Conservation (phyloP, 23 red algal species). For the Gracilaria domingensis region DNA sequence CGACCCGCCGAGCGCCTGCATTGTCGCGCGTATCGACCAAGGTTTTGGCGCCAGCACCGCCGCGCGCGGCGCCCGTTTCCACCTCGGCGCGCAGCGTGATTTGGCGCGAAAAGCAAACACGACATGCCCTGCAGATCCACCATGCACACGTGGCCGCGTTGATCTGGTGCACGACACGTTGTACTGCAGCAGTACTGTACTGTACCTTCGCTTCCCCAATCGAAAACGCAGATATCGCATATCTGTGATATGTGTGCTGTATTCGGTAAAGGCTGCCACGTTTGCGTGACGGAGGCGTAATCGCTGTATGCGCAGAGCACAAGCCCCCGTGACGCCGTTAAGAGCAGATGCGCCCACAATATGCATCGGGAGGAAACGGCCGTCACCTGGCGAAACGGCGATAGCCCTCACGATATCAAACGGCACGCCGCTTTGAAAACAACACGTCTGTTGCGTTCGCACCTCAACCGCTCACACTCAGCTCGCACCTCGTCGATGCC, state of each 20-base stretch:
- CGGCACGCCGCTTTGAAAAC: neutral
- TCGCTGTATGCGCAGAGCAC: neutral
- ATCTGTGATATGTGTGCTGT: no score
- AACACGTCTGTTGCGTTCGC: no score
- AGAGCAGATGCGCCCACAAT: no score
- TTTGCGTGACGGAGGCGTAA: neutral
- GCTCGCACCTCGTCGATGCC: conserved; percentile 4
- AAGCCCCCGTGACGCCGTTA: neutral
- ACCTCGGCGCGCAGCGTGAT: neutral
- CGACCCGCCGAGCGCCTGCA: neutral
- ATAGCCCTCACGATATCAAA: neutral
- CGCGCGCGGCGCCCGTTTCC: neutral
- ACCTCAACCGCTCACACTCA: neutral
- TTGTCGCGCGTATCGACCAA: neutral
- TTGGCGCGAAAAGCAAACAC: conserved; percentile 22
- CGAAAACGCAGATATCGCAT: no score
- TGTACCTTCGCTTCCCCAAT: no score
- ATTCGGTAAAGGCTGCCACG: no score
- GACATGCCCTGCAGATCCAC: neutral
- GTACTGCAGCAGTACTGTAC: no score
- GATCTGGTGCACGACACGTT: neutral
- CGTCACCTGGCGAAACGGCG: no score
- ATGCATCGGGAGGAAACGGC: neutral
- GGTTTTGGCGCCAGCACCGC: neutral
- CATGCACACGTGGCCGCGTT: neutral